Base-by-base conservation (phyloP, 2,329 filamentous ascomycete species). In the Teratosphaeria epicoccoides region DNA sequence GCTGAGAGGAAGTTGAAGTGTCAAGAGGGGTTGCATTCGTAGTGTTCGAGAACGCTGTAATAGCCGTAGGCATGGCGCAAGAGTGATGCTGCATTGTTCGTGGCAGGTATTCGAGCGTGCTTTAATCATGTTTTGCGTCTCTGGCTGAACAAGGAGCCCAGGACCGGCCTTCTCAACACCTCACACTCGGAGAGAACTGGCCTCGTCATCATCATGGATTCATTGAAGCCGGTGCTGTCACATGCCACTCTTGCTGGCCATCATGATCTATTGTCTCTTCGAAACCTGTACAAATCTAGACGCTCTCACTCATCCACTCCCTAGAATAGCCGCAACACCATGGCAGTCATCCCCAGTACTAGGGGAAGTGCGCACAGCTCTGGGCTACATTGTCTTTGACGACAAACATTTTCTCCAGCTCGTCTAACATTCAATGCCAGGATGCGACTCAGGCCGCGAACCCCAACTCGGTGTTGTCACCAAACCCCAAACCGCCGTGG, bases 401-500 rank as follows among this genome's bases (percentile, higher is more conserved):
- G n/a, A n/a, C n/a, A n/a, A n/a, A n/a, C n/a, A n/a, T n/a, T n/a
- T n/a, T n/a, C n/a, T n/a, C n/a, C n/a, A n/a, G n/a, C n/a, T n/a
- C n/a, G n/a, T n/a, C n/a, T n/a, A n/a, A n/a, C n/a, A n/a, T n/a
- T n/a, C n/a, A n/a, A n/a, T n/a, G 14, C 5, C 17, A 20, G 0
- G 2, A 40, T 6, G 33, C 14, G 6, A 9, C 14, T 28, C 26
- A 40, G 14, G 14, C 33, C 14, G 33, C 33, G n/a, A 40, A 40
- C 2, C 20, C 20, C 52, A 53, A 33, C 23, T 48, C 48, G 24
- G 47, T 49, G 17, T 20, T 26, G 17, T 45, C 52, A 7, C 52
- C 49, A 33, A 55, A 40, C 9, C 47, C 46, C 29, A 51, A 48
- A 6, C 51, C 52, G 22, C 53, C 54, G 20, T 40, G 33, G 46